Base-by-base conservation (phyloP, 345 rosid species). In the Lenwebbia sp. region DNA sequence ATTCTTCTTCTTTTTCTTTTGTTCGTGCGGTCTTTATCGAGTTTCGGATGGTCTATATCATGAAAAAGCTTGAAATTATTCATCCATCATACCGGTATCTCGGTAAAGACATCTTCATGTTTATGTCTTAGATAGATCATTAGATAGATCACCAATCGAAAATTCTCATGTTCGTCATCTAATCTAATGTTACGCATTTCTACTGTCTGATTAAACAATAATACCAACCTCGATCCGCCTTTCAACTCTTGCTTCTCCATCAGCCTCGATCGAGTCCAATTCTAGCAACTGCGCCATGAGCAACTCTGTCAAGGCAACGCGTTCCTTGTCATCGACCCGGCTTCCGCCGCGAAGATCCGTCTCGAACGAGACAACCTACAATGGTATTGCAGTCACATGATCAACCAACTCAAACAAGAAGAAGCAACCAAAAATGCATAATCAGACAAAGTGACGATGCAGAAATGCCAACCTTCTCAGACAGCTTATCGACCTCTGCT, bases 181-280 rank as follows among this genome's bases (percentile, higher is more conserved):
- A 44, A n/a, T 78, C n/a, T 41, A 41, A 22, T 14, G 53, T 11
- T 9, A 81, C 83, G 4, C 13, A 41, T 23, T 81, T 11, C 41
- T 65, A 17, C 17, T 30, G 76, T 17, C 76, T 17, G 76, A 37
- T 65, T 30, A 1, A 65, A 65, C 41, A 65, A 33, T 81, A 28
- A 82, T 37, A 26, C 86, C 54, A 50, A 93, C 92, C 94, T 91
- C 96, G 5, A 82, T 86, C 84, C 89, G 62, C 88, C 93, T 87
- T 89, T 92, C 92, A 51, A 85, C 87, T 91, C 87, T 94, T 26
- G 92, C 91, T 89, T 91, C 93, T 76, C 94, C 93, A 75, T 92
- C 86, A 44, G 93, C 94, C 82, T 90, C 88, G 37, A 89, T 90
- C 47, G 91, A 26, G 78, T 93, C 93, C 87, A 92, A 86, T 74